A percentile compares a stretch with the other conserved stretches of the same genome.
Conservation (phyloP, 1,284 basidiomycete genomes). For the Cerrena zonata region DNA sequence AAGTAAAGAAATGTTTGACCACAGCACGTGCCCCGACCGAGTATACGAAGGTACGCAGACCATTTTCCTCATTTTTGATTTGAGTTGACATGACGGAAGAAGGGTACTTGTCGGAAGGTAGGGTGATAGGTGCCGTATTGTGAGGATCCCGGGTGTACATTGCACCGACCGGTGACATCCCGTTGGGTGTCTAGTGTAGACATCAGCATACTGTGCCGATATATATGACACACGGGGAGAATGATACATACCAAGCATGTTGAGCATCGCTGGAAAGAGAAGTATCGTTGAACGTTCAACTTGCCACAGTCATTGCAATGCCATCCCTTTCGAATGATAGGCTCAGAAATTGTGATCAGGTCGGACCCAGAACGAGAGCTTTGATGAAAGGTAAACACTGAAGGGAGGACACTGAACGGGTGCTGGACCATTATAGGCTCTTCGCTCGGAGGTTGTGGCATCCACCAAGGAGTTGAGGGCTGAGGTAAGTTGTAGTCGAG, state of each 20-base stretch:
- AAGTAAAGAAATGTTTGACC: slow-evolving; percentile 36
- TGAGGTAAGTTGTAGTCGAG: slow-evolving; percentile 3
- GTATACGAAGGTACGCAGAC: slow-evolving; percentile 29
- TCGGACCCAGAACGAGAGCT: slow-evolving; percentile 9
- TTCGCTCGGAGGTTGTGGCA: neutral
- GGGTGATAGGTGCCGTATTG: slow-evolving; percentile 20
- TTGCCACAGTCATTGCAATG: slow-evolving; percentile 33
- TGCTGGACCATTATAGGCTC: slow-evolving; percentile 7
- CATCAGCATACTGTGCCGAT: too few relatives aligned
- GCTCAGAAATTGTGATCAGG: slow-evolving; percentile 18
- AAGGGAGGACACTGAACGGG: slow-evolving; percentile 30
- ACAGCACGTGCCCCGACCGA: slow-evolving; percentile 16
- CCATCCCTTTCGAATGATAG: slow-evolving; percentile 28
- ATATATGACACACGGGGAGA: neutral
- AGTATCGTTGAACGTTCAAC: slow-evolving; percentile 32
- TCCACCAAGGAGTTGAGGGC: slow-evolving; percentile 13
- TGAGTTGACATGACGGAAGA: slow-evolving; percentile 6
- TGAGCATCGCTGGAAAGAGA: slow-evolving; percentile 34
- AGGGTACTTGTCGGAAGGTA: slow-evolving; percentile 26
- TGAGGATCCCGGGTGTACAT: slow-evolving; percentile 27
- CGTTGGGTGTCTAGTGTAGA: slow-evolving; percentile 20
- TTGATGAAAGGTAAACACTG: slow-evolving; percentile 25
- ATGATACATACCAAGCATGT: slow-evolving; percentile 26
- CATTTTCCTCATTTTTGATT: slow-evolving; percentile 21
- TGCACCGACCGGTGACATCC: slow-evolving; percentile 17